phyloP scores from a whole-genome alignment of 306 rosid species.

The Cajanus cajan region DNA sequence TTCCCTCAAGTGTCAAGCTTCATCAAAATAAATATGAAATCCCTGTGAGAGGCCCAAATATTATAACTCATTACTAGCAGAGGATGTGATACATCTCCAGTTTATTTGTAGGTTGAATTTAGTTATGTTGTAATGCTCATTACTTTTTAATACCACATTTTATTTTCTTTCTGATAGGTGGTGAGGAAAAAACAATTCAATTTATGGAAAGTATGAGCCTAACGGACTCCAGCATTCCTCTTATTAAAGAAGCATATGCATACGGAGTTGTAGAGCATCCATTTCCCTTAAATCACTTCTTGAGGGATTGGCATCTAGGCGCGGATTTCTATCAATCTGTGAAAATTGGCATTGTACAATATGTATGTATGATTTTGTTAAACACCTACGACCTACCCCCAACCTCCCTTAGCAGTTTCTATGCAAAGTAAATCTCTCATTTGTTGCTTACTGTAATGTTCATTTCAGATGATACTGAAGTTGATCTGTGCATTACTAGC shows the following conservation, averaged over 20 bases:
- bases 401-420: neutral
- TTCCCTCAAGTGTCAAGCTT: neutral
- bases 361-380: conserved; percentile 63
- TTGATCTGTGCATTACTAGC: conserved; percentile 94
- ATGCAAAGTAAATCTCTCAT: neutral
- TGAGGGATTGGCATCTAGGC: conserved; percentile 92
- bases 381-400: neutral
- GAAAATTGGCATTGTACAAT: conserved; percentile 98
- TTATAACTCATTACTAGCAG: neutral
- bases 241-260: conserved; percentile 70
- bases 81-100: conserved; percentile 4
- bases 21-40: neutral
- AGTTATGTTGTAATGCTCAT: conserved; percentile 6
- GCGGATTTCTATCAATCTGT: conserved; percentile 87
- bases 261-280: conserved; percentile 98
- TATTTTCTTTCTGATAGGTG: conserved; percentile 54
- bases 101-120: neutral
- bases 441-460: conserved; percentile 33
- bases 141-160: neutral
- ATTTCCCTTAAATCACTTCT: conserved; percentile 76
- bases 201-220: conserved; percentile 76
- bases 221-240: conserved; percentile 71
- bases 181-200: conserved; percentile 84
- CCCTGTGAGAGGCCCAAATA: conserved; percentile 16
- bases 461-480: conserved; percentile 87